Conservation (phyloP, 2,329 filamentous ascomycete genomes). For the Fusarium agapanthi region DNA sequence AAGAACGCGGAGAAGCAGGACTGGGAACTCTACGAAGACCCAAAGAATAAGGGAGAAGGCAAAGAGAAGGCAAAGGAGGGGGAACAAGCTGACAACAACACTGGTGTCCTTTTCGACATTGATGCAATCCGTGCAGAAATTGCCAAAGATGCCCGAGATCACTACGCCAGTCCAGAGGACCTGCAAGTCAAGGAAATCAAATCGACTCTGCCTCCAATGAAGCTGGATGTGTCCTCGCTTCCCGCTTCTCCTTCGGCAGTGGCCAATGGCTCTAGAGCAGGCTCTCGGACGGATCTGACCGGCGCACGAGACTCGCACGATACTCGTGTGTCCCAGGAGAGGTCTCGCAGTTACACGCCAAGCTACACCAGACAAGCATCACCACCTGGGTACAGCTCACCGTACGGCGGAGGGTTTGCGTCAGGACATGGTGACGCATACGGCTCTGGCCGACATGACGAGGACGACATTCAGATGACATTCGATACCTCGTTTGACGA, state of each 20-base stretch:
- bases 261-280: conserved; percentile 25
- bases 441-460: conserved; percentile 43
- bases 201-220: conserved; percentile 90
- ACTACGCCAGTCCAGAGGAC: conserved; percentile 55
- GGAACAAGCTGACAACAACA: conserved; percentile 57
- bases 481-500: conserved; percentile 72
- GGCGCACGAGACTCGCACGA: conserved; percentile 40
- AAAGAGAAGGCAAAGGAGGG: conserved; percentile 47
- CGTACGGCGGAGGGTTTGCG: conserved; percentile 31
- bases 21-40: conserved; percentile 94
- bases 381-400: conserved; percentile 32
- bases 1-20: conserved; percentile 84
- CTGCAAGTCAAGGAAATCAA: conserved; percentile 80
- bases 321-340: conserved; percentile 31
- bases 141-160: conserved; percentile 70
- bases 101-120: conserved; percentile 87
- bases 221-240: conserved; percentile 67
- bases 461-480: conserved; percentile 72
- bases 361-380: conserved; percentile 31
- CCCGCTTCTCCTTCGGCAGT: conserved; percentile 37
- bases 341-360: conserved; percentile 35
- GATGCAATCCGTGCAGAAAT: conserved; percentile 92
- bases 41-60: conserved; percentile 50
- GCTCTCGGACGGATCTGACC: conserved; percentile 25
- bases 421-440: conserved; percentile 34